phyloP scores from a whole-genome alignment of 1,284 basidiomycete genomes.

The Naganishia albida region DNA sequence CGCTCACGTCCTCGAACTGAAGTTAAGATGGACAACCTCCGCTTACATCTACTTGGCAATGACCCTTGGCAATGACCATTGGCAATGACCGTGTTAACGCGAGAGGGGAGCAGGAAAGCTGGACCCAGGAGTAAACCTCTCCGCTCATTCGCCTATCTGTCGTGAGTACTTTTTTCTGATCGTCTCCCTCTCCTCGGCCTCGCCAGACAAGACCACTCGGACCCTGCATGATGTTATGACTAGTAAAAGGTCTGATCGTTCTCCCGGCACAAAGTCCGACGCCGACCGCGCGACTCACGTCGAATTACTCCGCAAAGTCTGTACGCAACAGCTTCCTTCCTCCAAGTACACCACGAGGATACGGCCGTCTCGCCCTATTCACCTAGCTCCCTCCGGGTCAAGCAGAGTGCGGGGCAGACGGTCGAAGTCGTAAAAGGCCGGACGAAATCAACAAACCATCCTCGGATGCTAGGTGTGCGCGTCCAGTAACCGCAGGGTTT shows the following conservation, averaged over 20 bases:
- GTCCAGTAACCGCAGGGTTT: conserved; percentile 20
- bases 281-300: neutral
- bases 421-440: conserved; percentile 28
- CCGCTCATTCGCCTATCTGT: no score
- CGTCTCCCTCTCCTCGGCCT: neutral
- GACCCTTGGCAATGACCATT: no score
- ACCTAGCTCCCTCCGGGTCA: neutral
- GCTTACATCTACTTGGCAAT: no score
- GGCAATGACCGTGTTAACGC: no score
- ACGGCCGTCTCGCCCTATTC: neutral
- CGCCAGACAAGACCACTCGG: conserved; percentile 14
- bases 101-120: no score
- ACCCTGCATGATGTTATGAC: conserved; percentile 25
- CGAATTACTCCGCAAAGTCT: conserved; percentile 4
- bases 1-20: no score
- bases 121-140: no score
- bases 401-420: neutral
- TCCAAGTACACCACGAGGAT: conserved; percentile 30
- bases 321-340: conserved; percentile 29
- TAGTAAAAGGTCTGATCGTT: conserved; percentile 29
- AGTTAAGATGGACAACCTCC: no score
- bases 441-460: conserved; percentile 6
- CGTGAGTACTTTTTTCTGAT: neutral
- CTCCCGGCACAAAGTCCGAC: conserved; percentile 8
- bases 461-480: neutral